Evolutionary conservation across 2,329 filamentous ascomycete species (phyloP), one percentile per base, ranked within the genome.

Genomic region (Alternaria sp.): DNA sequence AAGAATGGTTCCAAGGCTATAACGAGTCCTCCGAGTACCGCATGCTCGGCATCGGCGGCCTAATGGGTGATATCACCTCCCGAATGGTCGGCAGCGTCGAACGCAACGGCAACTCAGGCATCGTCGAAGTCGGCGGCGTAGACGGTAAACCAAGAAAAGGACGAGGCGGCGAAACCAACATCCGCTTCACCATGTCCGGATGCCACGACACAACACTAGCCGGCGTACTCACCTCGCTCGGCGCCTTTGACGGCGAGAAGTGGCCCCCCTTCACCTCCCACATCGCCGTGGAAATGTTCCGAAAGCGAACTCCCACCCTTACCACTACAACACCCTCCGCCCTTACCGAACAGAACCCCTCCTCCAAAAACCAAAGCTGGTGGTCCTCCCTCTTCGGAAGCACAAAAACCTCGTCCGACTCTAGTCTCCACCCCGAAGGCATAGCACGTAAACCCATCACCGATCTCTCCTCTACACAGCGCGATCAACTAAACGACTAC

Each of bases 201-300:
- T 97, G 93, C 72, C 93, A 97, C 77, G 93, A 98, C 73, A 98
- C 95, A 2, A 98, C 95, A 0, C 84, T 99, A 5, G 95, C 92
- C 3, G 91, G 86, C 1, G 82, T 92, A 2, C 80, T 99, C 28
- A 81, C 89, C 14, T 91, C 91, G 65, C 78, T 98, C 6, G 95
- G 94, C 3, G 90, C 90, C 3, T 95, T 92, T 73, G 82, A 91
- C 40, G 85, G 85, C 46, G 79, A 83, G 60, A 83, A 84, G 34
- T 99, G 95, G 95, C 95, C 95, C 0, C 93, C 93, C 0, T 99
- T 94, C 72, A 97, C 94, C 0, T 94, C 91, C 68, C 93, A 96
- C 70, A 85, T 99, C 64, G 93, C 95, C 31, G 82, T 99, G 54
- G 95, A 99, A 78, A 84, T 98, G 61, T 97, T 98, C 81, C 87